Conservation (phyloP, 1,284 basidiomycete genomes). For the Meripilus lineatus region DNA sequence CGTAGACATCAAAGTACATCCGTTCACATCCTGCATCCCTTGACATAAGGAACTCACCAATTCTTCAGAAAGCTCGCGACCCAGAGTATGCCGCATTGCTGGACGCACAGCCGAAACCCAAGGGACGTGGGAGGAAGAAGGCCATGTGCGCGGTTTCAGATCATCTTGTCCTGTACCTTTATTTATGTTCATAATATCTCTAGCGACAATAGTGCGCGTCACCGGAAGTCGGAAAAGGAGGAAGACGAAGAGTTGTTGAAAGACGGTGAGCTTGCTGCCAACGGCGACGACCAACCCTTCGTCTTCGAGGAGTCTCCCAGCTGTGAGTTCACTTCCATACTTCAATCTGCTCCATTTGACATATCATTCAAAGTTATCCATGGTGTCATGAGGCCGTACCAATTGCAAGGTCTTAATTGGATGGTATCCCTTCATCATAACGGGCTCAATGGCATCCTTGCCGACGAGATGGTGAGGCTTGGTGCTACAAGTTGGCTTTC, state of each 20-base stretch:
- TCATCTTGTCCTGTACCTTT: not conserved
- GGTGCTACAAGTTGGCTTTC: no score
- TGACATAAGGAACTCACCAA: not conserved
- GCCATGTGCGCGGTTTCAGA: conserved; percentile 49
- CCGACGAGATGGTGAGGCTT: conserved; percentile 83
- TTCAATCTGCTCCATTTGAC: conserved; percentile 1
- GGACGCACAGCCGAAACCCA: conserved; percentile 78
- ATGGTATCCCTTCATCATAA: conserved; percentile 93
- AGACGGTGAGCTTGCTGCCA: conserved; percentile 75
- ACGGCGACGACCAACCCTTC: conserved; percentile 81
- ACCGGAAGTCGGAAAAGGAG: conserved; percentile 96
- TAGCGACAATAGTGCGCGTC: conserved; percentile 74
- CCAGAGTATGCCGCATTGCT: conserved; percentile 91
- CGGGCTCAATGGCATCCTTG: conserved; percentile 89
- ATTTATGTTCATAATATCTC: not conserved
- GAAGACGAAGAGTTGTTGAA: conserved; percentile 95
- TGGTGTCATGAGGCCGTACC: conserved; percentile 91
- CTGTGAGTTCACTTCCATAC: conserved; percentile 44
- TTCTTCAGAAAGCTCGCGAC: conserved; percentile 75
- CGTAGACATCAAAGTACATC: conserved; percentile 82
- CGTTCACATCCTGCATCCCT: no score
- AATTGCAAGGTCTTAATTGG: conserved; percentile 96
- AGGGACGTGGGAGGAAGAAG: conserved; percentile 79
- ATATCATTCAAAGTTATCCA: conserved; percentile 60
- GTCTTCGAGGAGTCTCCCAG: conserved; percentile 91